These are phyloP conservation scores for Metarhizium robertsii DNA, from an alignment of 2,329 filamentous ascomycete genomes.

Conservation along the genomic window DNA sequence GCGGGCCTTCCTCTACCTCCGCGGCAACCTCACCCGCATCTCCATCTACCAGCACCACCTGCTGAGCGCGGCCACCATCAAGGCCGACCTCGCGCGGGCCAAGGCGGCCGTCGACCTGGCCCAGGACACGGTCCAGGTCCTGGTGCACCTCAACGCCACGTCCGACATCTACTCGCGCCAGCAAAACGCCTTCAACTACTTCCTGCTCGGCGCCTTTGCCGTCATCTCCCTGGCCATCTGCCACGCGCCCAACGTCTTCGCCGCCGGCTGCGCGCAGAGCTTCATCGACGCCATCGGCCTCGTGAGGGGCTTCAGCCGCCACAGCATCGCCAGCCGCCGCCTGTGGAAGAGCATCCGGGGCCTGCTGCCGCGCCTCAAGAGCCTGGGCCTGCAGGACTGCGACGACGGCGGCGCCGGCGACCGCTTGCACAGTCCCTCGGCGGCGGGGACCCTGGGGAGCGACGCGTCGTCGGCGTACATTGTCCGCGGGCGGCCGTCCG, in stretches of 20 bases:
- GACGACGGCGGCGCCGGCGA: constrained; percentile 6
- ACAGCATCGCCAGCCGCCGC: constrained; percentile 22
- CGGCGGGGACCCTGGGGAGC: too few relatives aligned
- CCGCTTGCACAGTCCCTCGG: too few relatives aligned
- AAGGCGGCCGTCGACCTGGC: constrained; percentile 24
- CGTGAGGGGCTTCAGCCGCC: constrained; percentile 21
- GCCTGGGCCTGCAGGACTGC: constrained; percentile 13
- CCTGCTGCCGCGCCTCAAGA: constrained; percentile 21
- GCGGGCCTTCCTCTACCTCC: constrained; percentile 30
- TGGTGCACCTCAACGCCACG: constrained; percentile 14
- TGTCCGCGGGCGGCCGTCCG: neutral
- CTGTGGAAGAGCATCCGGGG: constrained; percentile 27
- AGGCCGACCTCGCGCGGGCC: constrained; percentile 21
- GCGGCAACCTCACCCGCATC: constrained; percentile 33
- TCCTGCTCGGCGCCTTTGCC: constrained; percentile 18
- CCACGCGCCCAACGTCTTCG: constrained; percentile 32
- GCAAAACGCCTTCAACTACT: constrained; percentile 17
- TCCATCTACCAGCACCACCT: constrained; percentile 33
- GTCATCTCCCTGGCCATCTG: constrained; percentile 34
- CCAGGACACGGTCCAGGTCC: constrained; percentile 13
- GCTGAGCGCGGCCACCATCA: constrained; percentile 25
- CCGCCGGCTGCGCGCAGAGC: constrained; percentile 22
- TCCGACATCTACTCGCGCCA: constrained; percentile 16
- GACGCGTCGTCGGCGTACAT: too few relatives aligned
- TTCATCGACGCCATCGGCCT: constrained; percentile 24